Conservation (phyloP, 2,329 filamentous ascomycete genomes). For the Hypomyces perniciosus region DNA sequence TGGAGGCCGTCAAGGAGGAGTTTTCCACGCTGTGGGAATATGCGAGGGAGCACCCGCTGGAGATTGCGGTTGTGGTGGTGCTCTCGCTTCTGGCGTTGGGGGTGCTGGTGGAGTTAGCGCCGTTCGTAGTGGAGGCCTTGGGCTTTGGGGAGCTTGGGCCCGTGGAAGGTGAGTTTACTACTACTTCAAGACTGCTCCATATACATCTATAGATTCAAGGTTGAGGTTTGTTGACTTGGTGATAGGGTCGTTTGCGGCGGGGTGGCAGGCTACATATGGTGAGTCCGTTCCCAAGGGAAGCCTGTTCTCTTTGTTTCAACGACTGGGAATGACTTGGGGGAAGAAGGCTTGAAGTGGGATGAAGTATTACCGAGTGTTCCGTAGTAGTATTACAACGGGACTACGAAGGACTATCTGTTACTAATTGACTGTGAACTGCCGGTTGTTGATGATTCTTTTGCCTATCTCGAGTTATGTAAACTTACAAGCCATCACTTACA, state of each 20-base stretch:
- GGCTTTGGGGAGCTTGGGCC: slow-evolving; percentile 1
- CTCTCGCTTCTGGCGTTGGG: neutral
- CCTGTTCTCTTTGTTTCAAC: neutral
- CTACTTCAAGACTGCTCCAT: too few species aligned
- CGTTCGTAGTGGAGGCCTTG: neutral
- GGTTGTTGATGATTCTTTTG: too few species aligned
- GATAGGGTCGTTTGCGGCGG: neutral
- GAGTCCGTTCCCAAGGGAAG: neutral
- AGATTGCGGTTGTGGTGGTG: slow-evolving; percentile 1
- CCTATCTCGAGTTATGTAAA: too few species aligned
- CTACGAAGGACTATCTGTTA: too few species aligned
- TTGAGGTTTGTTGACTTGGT: too few species aligned
- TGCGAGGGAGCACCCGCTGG: neutral
- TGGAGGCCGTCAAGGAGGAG: neutral
- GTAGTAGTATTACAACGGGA: too few species aligned
- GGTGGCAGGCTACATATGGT: neutral
- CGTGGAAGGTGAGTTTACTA: neutral
- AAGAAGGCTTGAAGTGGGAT: neutral
- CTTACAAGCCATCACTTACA: too few species aligned
- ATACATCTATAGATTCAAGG: too few species aligned
- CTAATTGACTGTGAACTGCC: too few species aligned
- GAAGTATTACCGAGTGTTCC: too few species aligned
- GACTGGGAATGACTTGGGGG: neutral
- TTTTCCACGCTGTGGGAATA: neutral
- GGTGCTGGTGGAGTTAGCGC: neutral